Conservation (phyloP, 257 asterid species). For the Paraleonurus japonicus region DNA sequence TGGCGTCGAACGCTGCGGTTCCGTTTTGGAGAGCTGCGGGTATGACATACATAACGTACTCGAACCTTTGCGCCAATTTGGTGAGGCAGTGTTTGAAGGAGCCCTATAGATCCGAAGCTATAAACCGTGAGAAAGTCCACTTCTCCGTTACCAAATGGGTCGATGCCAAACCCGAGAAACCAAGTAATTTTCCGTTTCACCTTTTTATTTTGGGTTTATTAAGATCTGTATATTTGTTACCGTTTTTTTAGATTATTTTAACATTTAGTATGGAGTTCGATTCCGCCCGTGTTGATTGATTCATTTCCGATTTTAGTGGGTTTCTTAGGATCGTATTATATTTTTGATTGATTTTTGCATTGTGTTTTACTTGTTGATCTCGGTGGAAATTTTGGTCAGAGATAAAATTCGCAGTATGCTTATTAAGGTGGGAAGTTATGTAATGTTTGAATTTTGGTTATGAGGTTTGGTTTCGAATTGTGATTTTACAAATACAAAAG, state of each 20-base stretch:
- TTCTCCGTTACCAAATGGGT: constrained; percentile 69
- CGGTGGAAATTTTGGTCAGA: neutral
- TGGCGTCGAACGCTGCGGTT: constrained; percentile 64
- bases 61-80: constrained; percentile 77
- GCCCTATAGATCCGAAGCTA: constrained; percentile 68
- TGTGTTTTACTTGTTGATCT: neutral
- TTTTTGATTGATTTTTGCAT: constrained; percentile 14
- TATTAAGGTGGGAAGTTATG: neutral
- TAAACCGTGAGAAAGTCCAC: constrained; percentile 88
- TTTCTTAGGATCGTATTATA: neutral
- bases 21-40: constrained; percentile 95
- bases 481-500: neutral
- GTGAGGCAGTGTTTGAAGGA: constrained; percentile 91
- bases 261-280: neutral
- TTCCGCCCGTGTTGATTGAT: neutral
- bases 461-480: neutral
- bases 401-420: neutral
- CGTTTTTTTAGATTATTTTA: neutral
- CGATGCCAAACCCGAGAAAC: constrained; percentile 74
- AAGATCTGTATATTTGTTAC: constrained; percentile 16
- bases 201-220: neutral
- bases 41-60: constrained; percentile 86
- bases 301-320: constrained; percentile 10
- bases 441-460: constrained; percentile 2
- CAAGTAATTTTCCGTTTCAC: constrained; percentile 37